A percentile compares a stretch with the other conserved stretches of the same genome.
Conservation (phyloP, 768 basidiomycete species). For the Mrakia frigida region DNA sequence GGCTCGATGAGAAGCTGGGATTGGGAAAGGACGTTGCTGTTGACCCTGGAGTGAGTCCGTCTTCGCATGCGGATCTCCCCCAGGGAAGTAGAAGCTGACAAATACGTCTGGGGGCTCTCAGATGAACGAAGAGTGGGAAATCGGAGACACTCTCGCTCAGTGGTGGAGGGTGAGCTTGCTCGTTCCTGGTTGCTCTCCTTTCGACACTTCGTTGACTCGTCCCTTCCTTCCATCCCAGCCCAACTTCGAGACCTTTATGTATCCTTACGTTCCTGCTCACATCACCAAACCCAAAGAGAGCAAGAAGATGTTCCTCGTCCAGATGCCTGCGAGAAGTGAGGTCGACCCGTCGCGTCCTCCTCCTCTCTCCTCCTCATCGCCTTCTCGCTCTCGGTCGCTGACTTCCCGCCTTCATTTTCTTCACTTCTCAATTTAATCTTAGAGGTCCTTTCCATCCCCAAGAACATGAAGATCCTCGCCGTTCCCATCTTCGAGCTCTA, state of each 20-base stretch:
- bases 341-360: slow-evolving; percentile 34
- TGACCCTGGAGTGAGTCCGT: slow-evolving; percentile 7
- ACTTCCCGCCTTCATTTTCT: not conserved
- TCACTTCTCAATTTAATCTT: not conserved
- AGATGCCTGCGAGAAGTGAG: slow-evolving; percentile 90
- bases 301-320: slow-evolving; percentile 90
- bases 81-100: not conserved
- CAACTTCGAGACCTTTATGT: slow-evolving; percentile 99
- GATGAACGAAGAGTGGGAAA: slow-evolving; percentile 65
- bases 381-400: too few relatives aligned
- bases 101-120: not conserved
- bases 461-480: slow-evolving; percentile 84
- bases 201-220: not conserved
- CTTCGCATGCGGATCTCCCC: too few relatives aligned
- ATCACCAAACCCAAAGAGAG: slow-evolving; percentile 97
- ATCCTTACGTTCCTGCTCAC: slow-evolving; percentile 90
- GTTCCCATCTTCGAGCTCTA: slow-evolving; percentile 88
- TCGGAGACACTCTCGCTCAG: slow-evolving; percentile 91
- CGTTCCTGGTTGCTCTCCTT: not conserved
- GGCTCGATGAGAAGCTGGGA: slow-evolving; percentile 82
- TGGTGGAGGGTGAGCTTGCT: slow-evolving; percentile 70
- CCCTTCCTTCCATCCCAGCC: slow-evolving; percentile 39
- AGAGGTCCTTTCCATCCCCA: slow-evolving; percentile 95
- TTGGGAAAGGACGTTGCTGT: not conserved
- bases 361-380: too few relatives aligned